Evolutionary conservation across 352 stramenopile genomes (phyloP).

Genomic region (Pythium monospermum): DNA sequence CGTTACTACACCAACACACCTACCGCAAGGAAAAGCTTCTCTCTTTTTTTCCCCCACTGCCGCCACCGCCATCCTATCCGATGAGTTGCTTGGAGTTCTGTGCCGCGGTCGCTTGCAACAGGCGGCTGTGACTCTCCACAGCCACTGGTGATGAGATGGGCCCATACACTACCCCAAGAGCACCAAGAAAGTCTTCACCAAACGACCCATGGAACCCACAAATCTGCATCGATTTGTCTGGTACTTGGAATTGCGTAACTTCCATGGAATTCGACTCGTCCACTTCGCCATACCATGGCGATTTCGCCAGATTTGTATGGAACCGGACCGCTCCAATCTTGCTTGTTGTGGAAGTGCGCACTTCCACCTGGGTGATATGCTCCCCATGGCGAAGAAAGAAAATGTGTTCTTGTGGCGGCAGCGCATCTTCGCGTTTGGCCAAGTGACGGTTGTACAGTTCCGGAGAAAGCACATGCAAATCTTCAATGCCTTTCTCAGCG

Average conservation of each 20-base stretch:
- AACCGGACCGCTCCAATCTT: constrained; percentile 22
- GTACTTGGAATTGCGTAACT: neutral
- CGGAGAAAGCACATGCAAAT: constrained; percentile 20
- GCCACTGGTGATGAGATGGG: neutral
- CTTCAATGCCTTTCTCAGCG: constrained; percentile 13
- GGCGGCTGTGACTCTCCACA: constrained; percentile 1
- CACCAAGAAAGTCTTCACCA: constrained; percentile 5
- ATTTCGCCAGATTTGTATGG: constrained; percentile 28
- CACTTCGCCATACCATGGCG: constrained; percentile 22
- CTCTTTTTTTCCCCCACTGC: no score
- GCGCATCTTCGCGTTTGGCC: constrained; percentile 19
- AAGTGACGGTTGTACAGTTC: constrained; percentile 19
- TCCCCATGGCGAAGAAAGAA: constrained; percentile 25
- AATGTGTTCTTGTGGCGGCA: constrained; percentile 18
- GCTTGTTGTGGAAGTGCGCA: constrained; percentile 2
- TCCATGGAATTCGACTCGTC: neutral
- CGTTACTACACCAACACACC: no score
- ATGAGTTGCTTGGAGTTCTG: no score
- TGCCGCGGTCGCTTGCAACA: no score
- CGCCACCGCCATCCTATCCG: no score
- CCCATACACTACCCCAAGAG: constrained; percentile 18
- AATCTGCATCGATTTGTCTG: constrained; percentile 11
- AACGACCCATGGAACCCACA: constrained; percentile 23
- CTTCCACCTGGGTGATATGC: constrained; percentile 23
- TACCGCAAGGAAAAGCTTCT: no score